phyloP scores from a whole-genome alignment of 805 yeast genomes.

The Kregervanrija fluxuum region DNA sequence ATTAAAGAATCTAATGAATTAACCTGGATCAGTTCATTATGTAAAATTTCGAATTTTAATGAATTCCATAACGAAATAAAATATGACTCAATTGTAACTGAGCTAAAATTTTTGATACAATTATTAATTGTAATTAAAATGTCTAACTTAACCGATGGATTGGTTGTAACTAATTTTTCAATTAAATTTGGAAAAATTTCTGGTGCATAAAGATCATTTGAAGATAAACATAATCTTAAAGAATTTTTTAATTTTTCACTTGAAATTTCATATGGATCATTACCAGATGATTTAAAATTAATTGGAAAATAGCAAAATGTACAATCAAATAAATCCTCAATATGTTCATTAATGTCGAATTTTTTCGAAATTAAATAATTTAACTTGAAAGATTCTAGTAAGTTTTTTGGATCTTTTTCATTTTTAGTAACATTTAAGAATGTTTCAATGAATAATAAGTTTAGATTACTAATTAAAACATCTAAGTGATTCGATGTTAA shows the following conservation, averaged over 20 bases:
- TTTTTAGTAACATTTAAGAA: conserved; percentile 70
- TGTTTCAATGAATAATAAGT: conserved; percentile 36
- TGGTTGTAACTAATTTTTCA: conserved; percentile 64
- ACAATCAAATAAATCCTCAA: conserved; percentile 75
- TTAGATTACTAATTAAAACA: no score
- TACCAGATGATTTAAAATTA: conserved; percentile 85
- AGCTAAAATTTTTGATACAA: conserved; percentile 48
- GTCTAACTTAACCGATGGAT: conserved; percentile 74
- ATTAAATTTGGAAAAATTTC: conserved; percentile 73
- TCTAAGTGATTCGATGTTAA: no score
- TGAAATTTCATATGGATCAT: conserved; percentile 80
- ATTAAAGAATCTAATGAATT: conserved; percentile 21
- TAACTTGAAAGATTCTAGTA: conserved; percentile 60
- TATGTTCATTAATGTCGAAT: conserved; percentile 34
- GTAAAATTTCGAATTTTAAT: conserved; percentile 80
- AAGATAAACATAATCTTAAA: conserved; percentile 55
- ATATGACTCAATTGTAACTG: conserved; percentile 41
- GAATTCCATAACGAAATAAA: conserved; percentile 85
- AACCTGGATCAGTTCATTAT: conserved; percentile 45
- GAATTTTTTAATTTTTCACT: conserved; percentile 60
- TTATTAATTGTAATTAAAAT: conserved; percentile 53
- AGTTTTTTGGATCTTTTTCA: conserved; percentile 91
- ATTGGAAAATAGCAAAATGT: conserved; percentile 95
- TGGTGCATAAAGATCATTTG: conserved; percentile 55
- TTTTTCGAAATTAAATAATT: conserved; percentile 38